Percentiles rank a stretch among this genome's conserved stretches.
Evolutionary conservation across 441 rosid species (phyloP).

Genomic region (Adansonia grandidieri): DNA sequence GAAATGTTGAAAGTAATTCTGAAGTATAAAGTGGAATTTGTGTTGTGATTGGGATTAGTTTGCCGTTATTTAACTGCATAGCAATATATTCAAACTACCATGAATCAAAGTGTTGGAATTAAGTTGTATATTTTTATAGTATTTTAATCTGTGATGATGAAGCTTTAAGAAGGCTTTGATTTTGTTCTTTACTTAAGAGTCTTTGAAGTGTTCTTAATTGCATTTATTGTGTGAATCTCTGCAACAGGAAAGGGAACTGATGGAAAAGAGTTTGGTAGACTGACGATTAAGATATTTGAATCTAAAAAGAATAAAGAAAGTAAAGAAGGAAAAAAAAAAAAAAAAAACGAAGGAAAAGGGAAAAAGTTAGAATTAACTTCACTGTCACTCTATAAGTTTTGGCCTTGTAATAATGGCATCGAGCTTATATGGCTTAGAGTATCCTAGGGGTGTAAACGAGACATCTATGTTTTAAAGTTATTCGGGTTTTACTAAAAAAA

Average conservation of each 20-base stretch:
- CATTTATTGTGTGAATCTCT: background rate
- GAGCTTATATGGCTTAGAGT: background rate
- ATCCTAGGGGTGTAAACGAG: no score
- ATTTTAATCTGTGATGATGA: background rate
- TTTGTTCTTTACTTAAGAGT: background rate
- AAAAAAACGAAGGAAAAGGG: background rate
- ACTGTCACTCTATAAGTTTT: background rate
- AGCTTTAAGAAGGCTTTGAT: background rate
- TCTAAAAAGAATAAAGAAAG: no score
- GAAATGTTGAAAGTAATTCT: background rate
- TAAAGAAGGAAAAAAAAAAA: no score
- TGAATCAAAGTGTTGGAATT: background rate
- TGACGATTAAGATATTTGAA: background rate
- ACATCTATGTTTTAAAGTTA: no score
- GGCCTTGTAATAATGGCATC: background rate
- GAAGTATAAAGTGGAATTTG: background rate
- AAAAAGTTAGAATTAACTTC: background rate
- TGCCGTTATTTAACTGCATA: background rate
- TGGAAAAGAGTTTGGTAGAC: background rate
- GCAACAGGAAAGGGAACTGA: background rate
- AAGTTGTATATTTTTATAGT: background rate
- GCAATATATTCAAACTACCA: background rate
- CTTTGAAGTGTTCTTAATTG: background rate
- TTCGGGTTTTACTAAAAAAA: no score
- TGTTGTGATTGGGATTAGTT: background rate